Evolutionary conservation across 1,284 basidiomycete species (phyloP).

Genomic region (Microbotryum intermedium): DNA sequence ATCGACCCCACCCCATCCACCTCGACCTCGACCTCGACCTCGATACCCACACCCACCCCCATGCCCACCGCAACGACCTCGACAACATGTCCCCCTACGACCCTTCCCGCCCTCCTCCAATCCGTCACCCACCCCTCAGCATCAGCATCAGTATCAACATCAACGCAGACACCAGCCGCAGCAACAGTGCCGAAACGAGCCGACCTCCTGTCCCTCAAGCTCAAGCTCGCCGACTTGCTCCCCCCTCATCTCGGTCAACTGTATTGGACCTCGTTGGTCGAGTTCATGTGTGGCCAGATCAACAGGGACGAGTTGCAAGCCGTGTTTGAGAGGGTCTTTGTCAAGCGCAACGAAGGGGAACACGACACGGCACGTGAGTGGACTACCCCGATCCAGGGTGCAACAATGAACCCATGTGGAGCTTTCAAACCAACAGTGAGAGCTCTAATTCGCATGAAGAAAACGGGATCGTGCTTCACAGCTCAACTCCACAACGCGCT

Average conservation of each 20-base stretch:
- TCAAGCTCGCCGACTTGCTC: conserved; percentile 29
- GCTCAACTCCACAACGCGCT: conserved; percentile 43
- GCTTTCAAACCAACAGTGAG: too few relatives aligned
- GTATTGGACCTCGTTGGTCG: conserved; percentile 41
- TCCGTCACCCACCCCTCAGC: too few relatives aligned
- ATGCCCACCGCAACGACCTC: too few relatives aligned
- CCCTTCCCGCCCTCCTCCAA: too few relatives aligned
- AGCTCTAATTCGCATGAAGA: too few relatives aligned
- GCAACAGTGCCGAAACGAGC: conserved; percentile 26
- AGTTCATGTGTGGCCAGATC: conserved; percentile 40
- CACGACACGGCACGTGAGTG: conserved; percentile 1
- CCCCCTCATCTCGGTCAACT: conserved; percentile 14
- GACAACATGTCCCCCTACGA: too few relatives aligned
- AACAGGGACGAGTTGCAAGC: conserved; percentile 40
- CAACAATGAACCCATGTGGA: too few relatives aligned
- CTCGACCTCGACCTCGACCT: too few relatives aligned
- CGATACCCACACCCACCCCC: too few relatives aligned
- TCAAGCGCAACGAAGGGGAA: conserved; percentile 23
- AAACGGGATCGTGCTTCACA: conserved; percentile 20
- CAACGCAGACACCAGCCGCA: conserved; percentile 16
- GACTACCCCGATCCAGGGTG: too few relatives aligned
- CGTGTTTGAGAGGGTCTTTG: conserved; percentile 29
- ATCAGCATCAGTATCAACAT: background rate
- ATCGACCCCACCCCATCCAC: too few relatives aligned
- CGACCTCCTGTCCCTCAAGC: conserved; percentile 34